Evolutionary conservation across 768 basidiomycete species (phyloP), one percentile per base, ranked within the genome.

Genomic region (Mycena albidolilacea): DNA sequence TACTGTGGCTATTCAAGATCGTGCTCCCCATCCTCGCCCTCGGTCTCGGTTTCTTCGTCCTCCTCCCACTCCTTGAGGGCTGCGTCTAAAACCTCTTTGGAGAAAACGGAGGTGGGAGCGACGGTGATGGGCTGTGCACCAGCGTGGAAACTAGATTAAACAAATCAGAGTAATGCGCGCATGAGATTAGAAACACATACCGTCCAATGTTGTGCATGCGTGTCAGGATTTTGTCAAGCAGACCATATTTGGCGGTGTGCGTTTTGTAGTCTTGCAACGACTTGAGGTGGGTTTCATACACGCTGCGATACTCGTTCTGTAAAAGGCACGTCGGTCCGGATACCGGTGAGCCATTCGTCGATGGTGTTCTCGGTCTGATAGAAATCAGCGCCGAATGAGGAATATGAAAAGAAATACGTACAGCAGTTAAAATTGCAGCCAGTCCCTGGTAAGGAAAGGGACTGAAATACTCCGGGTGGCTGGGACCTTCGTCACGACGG

Each of bases 401-500:
- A 15, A 60, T 11, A 6, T 6, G 5, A 17, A 10, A 23, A 17
- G 38, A 6, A 21, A 23, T 11, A 72, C 71, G 14, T 63, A 77
- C 77, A 6, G 48, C 71, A 21, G 71, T 60, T 38, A 72, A 38
- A 4, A 72, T 21, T 15, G 55, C 19, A 17, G 71, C 71, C 10
- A 72, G 35, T 12, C 19, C 41, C 8, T 3, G 7, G 19, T 66
- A 12, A 7, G 74, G 72, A 21, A 80, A 60, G 3, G 76, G 78
- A 1, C 55, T 67, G 59, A 79, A 80, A 43, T 66, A 44, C 11
- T 75, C 71, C 0, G 57, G 57, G 38, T 48, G 75, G 4, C 6
- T 14, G 5, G 80, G 63, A 4, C 79, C 80, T 46, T 80, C 75
- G 14, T 77, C 76, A 2, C 69, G 64, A 19, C 68, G 70, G 64